phyloP scores from a whole-genome alignment of 2,329 filamentous ascomycete genomes.

The Ophiostoma sp. region DNA sequence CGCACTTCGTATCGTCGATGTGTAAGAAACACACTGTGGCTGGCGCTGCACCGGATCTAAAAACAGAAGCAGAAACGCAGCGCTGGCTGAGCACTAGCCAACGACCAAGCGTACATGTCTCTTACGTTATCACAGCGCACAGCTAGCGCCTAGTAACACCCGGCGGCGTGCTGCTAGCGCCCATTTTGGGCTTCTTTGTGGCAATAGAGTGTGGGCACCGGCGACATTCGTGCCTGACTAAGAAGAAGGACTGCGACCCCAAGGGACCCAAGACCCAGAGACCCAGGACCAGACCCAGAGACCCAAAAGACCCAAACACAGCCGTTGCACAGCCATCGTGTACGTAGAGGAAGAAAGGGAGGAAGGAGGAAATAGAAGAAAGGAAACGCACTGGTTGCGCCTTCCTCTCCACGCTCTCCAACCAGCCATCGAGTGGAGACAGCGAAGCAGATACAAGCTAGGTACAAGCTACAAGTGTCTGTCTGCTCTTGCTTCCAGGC shows the following conservation, averaged over 20 bases:
- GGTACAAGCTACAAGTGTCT: too few species aligned
- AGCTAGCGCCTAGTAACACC: neutral
- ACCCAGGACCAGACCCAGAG: too few species aligned
- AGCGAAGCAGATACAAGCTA: neutral
- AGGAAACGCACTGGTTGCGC: neutral
- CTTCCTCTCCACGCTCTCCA: neutral
- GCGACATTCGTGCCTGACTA: conserved; percentile 8
- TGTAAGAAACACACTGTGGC: too few species aligned
- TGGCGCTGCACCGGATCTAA: too few species aligned
- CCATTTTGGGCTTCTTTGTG: neutral
- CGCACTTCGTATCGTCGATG: too few species aligned
- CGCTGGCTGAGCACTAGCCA: too few species aligned
- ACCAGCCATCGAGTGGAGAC: conserved; percentile 3
- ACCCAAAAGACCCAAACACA: too few species aligned
- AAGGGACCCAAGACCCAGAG: neutral
- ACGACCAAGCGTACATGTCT: too few species aligned
- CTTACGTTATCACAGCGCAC: too few species aligned
- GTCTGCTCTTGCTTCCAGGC: neutral
- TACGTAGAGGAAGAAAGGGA: neutral
- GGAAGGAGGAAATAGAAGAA: neutral
- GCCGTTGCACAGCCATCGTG: neutral
- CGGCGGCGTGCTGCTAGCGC: neutral
- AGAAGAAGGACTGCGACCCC: neutral
- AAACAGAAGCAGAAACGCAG: too few species aligned
- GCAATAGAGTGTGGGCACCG: neutral